Base-by-base conservation (phyloP, 352 stramenopile species). In the Ophiocytium majus region DNA sequence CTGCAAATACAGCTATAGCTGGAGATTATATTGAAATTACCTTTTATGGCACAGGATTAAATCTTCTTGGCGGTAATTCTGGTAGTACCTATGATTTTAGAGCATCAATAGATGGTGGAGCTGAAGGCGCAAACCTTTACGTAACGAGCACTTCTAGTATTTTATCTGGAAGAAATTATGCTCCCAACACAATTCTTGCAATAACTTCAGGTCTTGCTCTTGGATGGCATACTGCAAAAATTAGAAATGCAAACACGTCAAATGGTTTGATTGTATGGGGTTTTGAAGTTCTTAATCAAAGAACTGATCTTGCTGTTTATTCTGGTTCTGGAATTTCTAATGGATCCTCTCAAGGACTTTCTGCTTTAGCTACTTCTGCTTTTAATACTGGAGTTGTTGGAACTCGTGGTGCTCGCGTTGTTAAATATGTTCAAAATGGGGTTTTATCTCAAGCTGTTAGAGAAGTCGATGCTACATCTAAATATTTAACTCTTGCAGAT, bases 381-480 rank as follows among this genome's bases (percentile, higher is more conserved):
- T 71, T 71, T 71, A 71, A 71, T 28, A 28, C 57, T 71, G 57
- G 57, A 71, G 57, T 71, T 71, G 57, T 71, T 28, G 57, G 57
- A 71, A 71, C 57, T 71, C 23, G 57, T 23, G 57, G 57, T 71
- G 57, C 57, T 71, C 23, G 57, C 23, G 57, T 71, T 71, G 57
- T 71, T 23, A 71, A 71, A 71, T 71, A 71, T 71, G 28, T 71
- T 71, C 57, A 71, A 71, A 71, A 71, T 71, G 57, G 57, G 23
- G 57, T 71, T 23, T 23, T 71, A 71, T 71, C 57, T 23, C 57
- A 71, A 71, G 28, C 57, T 71, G 57, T 71, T 71, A 23, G 28
- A 71, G 57, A 71, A 71, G 57, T 71, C 28, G 28, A 71, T 71
- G 57, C 57, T 28, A 23, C 57, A 23, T 23, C 57, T 71, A 28